Percentiles rank a stretch among this genome's conserved stretches.
phyloP scores from a whole-genome alignment of 441 rosid species.

The Croton setiger region DNA sequence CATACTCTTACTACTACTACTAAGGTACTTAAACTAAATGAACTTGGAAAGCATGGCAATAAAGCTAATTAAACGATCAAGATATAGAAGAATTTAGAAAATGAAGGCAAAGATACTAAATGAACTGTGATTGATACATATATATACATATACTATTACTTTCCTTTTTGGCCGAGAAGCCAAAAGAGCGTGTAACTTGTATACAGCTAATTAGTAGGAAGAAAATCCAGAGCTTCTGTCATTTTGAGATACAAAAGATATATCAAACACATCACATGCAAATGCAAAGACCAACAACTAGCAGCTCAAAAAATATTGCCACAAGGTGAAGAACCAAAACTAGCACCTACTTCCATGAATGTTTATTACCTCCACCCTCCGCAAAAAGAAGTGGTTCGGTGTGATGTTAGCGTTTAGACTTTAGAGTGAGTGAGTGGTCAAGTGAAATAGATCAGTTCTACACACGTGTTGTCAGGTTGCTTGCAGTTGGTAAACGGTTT shows the following conservation, averaged over 20 bases:
- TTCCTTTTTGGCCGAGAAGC: slow-evolving; percentile 26
- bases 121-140: slow-evolving; percentile 27
- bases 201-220: slow-evolving; percentile 35
- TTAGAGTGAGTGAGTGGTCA: slow-evolving; percentile 41
- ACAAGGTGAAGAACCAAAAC: slow-evolving; percentile 30
- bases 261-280: slow-evolving; percentile 18
- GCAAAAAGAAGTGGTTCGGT: slow-evolving; percentile 37
- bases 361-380: slow-evolving; percentile 40
- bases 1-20: too few species aligned
- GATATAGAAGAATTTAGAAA: slow-evolving; percentile 4
- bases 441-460: slow-evolving; percentile 69
- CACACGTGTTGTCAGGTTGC: slow-evolving; percentile 69
- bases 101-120: not conserved
- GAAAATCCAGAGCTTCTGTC: slow-evolving; percentile 20
- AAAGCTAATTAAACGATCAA: not conserved
- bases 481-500: slow-evolving; percentile 36
- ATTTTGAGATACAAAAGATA: slow-evolving; percentile 26
- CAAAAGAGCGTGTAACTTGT: slow-evolving; percentile 14
- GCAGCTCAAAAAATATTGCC: slow-evolving; percentile 28
- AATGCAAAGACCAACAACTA: slow-evolving; percentile 23
- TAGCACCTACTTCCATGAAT: slow-evolving; percentile 20
- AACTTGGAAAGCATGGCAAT: not conserved
- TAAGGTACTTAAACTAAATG: not conserved
- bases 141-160: slow-evolving; percentile 11
- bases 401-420: slow-evolving; percentile 49